phyloP scores from a whole-genome alignment of 352 stramenopile species.

The Pseudoperonospora humuli region DNA sequence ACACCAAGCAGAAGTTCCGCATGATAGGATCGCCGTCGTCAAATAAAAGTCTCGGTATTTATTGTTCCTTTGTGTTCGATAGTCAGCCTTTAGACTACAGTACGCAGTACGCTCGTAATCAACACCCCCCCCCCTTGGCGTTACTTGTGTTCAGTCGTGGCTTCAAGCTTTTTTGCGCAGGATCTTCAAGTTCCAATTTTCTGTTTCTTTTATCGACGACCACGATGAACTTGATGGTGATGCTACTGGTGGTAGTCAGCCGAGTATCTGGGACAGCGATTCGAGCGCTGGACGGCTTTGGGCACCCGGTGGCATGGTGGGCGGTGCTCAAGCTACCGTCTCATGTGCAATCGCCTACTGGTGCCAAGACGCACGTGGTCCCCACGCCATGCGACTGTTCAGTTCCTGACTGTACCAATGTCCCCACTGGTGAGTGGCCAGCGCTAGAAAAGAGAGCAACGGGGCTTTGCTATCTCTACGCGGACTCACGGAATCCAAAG shows the following conservation, averaged over 20 bases:
- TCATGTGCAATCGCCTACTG: constrained; percentile 23
- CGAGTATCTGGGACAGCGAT: constrained; percentile 13
- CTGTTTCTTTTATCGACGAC: not conserved
- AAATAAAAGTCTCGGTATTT: constrained; percentile 42
- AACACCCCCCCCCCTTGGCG: too few relatives aligned
- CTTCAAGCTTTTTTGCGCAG: not conserved
- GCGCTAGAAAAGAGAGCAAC: constrained; percentile 24
- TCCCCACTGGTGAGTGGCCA: constrained; percentile 29
- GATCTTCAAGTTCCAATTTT: not conserved
- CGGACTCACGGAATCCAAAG: constrained; percentile 36
- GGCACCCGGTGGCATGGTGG: constrained; percentile 61
- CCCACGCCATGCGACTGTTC: constrained; percentile 63
- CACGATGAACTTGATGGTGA: not conserved
- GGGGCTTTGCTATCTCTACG: constrained; percentile 77
- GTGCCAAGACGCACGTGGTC: constrained; percentile 4
- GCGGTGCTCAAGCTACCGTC: constrained; percentile 65
- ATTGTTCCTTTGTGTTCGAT: constrained; percentile 16
- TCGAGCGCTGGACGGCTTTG: constrained; percentile 51
- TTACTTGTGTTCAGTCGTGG: constrained; percentile 1
- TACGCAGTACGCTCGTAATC: too few relatives aligned
- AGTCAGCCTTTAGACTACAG: not conserved
- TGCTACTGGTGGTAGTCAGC: constrained; percentile 10
- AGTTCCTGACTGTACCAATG: constrained; percentile 43
- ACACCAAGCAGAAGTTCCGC: constrained; percentile 17
- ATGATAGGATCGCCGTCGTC: constrained; percentile 24